Conservation (phyloP, 306 rosid genomes). For the Chamaecrista fasciculata region DNA sequence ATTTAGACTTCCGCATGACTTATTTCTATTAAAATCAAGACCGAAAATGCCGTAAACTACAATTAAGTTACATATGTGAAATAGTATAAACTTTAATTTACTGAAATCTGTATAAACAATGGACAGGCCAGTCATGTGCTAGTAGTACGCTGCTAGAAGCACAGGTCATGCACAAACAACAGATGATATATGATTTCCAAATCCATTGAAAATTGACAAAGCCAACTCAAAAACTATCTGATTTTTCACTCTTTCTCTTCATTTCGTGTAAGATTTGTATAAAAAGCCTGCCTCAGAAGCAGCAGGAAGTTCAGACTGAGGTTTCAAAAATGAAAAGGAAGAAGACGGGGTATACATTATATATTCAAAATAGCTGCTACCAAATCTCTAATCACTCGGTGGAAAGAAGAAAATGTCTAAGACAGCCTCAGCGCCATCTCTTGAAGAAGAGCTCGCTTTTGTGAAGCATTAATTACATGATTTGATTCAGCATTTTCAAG, state of each 20-base stretch:
- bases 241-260: slow-evolving; percentile 42
- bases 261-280: slow-evolving; percentile 48
- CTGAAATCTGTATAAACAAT: not conserved
- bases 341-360: slow-evolving; percentile 31
- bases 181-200: slow-evolving; percentile 9
- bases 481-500: slow-evolving; percentile 92
- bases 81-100: too few relatives aligned
- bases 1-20: too few relatives aligned
- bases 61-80: too few relatives aligned
- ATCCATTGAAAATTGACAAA: not conserved
- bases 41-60: too few relatives aligned
- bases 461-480: slow-evolving; percentile 78
- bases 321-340: slow-evolving; percentile 30
- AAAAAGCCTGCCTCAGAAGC: slow-evolving; percentile 62
- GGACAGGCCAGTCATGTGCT: not conserved
- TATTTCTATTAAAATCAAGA: too few relatives aligned
- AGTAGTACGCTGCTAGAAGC: slow-evolving; percentile 3
- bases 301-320: slow-evolving; percentile 34
- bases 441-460: slow-evolving; percentile 94
- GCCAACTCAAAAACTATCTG: slow-evolving; percentile 12
- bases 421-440: slow-evolving; percentile 92
- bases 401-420: slow-evolving; percentile 36
- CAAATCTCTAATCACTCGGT: slow-evolving; percentile 38
- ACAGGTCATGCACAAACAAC: not conserved
- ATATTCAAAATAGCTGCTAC: slow-evolving; percentile 32